These are phyloP conservation scores for Prosopis cineraria DNA, from an alignment of 306 rosid genomes.

Conservation along the genomic window DNA sequence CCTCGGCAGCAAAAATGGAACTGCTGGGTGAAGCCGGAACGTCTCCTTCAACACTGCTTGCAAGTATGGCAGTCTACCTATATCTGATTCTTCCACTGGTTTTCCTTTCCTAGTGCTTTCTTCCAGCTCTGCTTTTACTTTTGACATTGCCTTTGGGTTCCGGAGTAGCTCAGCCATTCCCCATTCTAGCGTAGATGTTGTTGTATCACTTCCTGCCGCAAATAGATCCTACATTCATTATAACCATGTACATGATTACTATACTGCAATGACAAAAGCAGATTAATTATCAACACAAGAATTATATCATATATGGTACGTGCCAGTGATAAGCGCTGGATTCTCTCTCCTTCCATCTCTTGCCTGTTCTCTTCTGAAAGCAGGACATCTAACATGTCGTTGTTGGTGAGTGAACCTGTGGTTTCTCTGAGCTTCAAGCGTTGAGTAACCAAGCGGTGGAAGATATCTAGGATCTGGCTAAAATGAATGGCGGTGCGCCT, in stretches of 20 bases:
- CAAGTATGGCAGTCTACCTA: constrained; percentile 41
- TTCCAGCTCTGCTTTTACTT: constrained; percentile 39
- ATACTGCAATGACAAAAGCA: no score
- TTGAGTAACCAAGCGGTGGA: neutral
- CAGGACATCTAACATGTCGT: constrained; percentile 40
- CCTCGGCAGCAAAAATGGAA: constrained; percentile 44
- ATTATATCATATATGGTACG: neutral
- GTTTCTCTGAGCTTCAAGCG: constrained; percentile 27
- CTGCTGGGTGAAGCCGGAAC: neutral
- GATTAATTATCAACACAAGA: neutral
- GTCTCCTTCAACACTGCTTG: constrained; percentile 33
- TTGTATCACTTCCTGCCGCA: constrained; percentile 49
- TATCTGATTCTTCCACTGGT: constrained; percentile 46
- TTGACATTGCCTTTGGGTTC: constrained; percentile 41
- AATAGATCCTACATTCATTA: constrained; percentile 45
- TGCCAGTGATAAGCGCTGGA: constrained; percentile 32
- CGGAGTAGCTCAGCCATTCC: constrained; percentile 47
- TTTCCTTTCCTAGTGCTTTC: constrained; percentile 46
- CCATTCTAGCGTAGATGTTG: constrained; percentile 42
- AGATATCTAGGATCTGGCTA: neutral
- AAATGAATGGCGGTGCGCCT: neutral
- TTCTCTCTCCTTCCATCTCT: constrained; percentile 10
- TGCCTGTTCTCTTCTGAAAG: constrained; percentile 27
- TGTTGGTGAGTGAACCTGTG: neutral
- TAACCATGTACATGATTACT: neutral